Evolutionary conservation across 1,284 basidiomycete genomes (phyloP).

Genomic region (Cryptococcus sp.): DNA sequence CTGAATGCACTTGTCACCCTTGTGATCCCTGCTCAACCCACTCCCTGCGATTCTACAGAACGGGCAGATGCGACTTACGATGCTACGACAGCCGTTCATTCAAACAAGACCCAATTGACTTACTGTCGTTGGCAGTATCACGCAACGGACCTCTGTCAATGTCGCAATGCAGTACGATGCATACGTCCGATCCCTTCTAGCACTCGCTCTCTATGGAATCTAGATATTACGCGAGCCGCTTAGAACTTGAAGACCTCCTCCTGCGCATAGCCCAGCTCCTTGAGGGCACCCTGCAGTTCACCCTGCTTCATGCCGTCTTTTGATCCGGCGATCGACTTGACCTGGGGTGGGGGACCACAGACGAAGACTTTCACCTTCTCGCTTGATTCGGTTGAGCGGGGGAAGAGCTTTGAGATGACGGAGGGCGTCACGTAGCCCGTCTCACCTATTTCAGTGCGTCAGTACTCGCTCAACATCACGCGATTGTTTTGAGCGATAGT

Average conservation of each 20-base stretch:
- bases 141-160: no score
- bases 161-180: no score
- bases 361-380: slow-evolving; percentile 87
- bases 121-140: no score
- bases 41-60: no score
- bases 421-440: slow-evolving; percentile 73
- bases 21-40: no score
- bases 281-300: slow-evolving; percentile 74
- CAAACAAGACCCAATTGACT: no score
- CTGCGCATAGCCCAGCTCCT: slow-evolving; percentile 80
- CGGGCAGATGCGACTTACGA: no score
- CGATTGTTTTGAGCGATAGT: no score
- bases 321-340: slow-evolving; percentile 67
- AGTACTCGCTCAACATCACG: no score
- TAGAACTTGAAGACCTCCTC: slow-evolving; percentile 62
- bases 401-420: slow-evolving; percentile 69
- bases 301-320: slow-evolving; percentile 75
- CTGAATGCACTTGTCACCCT: no score
- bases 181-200: no score
- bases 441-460: slow-evolving; percentile 53
- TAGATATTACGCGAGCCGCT: neutral
- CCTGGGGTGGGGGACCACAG: slow-evolving; percentile 89
- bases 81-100: no score
- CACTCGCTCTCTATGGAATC: neutral
- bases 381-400: slow-evolving; percentile 65